phyloP scores from a whole-genome alignment of 2,329 filamentous ascomycete species.

The Cytospora leucostoma region DNA sequence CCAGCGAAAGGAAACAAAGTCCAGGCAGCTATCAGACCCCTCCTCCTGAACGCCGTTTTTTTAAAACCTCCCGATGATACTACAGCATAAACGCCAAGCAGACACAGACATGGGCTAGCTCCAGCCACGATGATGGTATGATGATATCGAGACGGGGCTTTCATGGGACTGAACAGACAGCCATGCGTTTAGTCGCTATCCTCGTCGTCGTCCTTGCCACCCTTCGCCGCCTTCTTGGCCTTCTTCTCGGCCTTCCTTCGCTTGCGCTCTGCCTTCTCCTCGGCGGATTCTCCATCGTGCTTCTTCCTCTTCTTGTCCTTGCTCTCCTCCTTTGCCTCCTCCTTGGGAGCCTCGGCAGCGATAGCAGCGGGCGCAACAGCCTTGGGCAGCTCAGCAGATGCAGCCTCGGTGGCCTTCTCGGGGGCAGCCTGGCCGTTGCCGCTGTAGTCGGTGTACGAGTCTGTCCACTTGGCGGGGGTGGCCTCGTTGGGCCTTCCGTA shows the following conservation, averaged over 20 bases:
- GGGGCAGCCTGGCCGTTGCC: constrained; percentile 48
- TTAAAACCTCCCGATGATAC: constrained; percentile 20
- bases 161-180: constrained; percentile 10
- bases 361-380: constrained; percentile 40
- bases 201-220: constrained; percentile 23
- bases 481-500: constrained; percentile 89
- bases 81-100: constrained; percentile 22
- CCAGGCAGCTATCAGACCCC: constrained; percentile 6
- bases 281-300: constrained; percentile 73
- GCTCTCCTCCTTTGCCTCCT: constrained; percentile 49
- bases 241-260: constrained; percentile 38
- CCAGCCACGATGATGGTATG: constrained; percentile 22
- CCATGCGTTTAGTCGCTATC: constrained; percentile 30
- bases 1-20: constrained; percentile 11
- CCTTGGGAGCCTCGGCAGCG: constrained; percentile 36
- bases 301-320: constrained; percentile 81
- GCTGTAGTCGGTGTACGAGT: constrained; percentile 89
- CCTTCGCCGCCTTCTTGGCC: constrained; percentile 33
- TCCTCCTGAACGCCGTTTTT: constrained; percentile 23
- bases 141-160: constrained; percentile 16
- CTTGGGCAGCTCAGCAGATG: constrained; percentile 44
- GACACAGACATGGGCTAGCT: constrained; percentile 18
- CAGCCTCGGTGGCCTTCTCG: constrained; percentile 42
- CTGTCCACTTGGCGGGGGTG: constrained; percentile 90
- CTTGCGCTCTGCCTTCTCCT: constrained; percentile 56